Evolutionary conservation across 495 filamentous ascomycete genomes (phyloP).

Genomic region (Wilcoxina mikolae): DNA sequence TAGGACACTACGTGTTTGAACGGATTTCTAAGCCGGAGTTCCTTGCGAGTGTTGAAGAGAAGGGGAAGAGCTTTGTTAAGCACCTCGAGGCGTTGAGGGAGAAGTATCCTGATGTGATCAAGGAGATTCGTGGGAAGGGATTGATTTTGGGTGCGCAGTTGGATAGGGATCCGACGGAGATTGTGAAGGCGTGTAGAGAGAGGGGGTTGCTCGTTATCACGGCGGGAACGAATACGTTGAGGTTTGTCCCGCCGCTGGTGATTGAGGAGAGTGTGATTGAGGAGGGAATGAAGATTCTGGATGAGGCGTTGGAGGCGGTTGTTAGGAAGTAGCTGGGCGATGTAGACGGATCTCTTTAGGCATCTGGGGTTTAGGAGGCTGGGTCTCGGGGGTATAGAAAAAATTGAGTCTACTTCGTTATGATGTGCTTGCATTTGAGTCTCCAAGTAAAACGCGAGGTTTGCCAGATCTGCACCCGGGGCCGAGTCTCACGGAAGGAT

Average conservation of each 20-base stretch:
- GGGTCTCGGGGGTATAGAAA: no score
- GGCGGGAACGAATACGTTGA: conserved; percentile 71
- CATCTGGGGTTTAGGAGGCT: no score
- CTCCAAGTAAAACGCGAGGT: no score
- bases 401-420: no score
- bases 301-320: conserved; percentile 49
- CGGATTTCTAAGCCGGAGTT: conserved; percentile 52
- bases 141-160: conserved; percentile 78
- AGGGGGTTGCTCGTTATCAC: conserved; percentile 81
- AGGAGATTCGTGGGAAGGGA: conserved; percentile 67
- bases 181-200: conserved; percentile 76
- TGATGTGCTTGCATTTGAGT: no score
- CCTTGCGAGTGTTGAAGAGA: conserved; percentile 47
- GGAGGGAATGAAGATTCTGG: conserved; percentile 59
- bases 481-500: no score
- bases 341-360: no score
- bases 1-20: conserved; percentile 72
- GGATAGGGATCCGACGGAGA: conserved; percentile 46
- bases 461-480: no score
- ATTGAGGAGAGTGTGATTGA: conserved; percentile 64
- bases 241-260: conserved; percentile 71
- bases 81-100: conserved; percentile 48
- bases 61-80: conserved; percentile 47
- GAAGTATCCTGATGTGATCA: conserved; percentile 56
- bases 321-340: conserved; percentile 3